A percentile compares a stretch with the other conserved stretches of the same genome.
Conservation (phyloP, 208 protist genomes). For the Angomonas deanei region DNA sequence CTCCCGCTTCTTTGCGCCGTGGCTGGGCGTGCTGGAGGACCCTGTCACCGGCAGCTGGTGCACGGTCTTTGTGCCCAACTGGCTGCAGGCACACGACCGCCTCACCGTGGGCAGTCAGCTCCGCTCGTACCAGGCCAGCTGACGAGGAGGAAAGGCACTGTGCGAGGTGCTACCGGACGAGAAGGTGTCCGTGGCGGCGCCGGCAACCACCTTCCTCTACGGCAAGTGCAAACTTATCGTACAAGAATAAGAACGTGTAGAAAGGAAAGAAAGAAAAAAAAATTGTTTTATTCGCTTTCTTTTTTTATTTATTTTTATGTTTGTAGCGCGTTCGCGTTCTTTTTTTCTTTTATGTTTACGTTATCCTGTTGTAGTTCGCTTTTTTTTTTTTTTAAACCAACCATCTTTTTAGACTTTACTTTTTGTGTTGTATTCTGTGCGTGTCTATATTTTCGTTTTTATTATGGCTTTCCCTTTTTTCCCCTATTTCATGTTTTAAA, state of each 20-base stretch:
- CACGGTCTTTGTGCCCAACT: constrained; percentile 43
- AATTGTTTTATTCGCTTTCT: neutral
- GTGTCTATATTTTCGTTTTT: neutral
- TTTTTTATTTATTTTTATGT: neutral
- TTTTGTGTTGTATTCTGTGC: neutral
- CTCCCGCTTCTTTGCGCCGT: constrained; percentile 71
- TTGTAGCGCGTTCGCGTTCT: neutral
- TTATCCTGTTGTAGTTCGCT: neutral
- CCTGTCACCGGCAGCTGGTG: constrained; percentile 52
- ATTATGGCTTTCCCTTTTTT: neutral
- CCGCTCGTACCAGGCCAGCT: constrained; percentile 53
- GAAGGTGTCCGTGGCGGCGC: neutral
- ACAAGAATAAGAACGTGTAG: neutral
- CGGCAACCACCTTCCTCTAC: neutral
- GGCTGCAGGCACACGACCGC: constrained; percentile 32
- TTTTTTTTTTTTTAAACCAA: neutral
- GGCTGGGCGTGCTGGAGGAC: constrained; percentile 58
- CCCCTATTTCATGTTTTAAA: neutral
- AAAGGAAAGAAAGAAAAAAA: neutral
- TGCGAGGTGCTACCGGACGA: neutral
- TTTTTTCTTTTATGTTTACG: neutral
- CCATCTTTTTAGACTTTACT: neutral
- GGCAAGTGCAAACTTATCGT: neutral
- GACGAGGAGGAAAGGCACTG: constrained; percentile 27
- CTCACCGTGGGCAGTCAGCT: constrained; percentile 2